These are phyloP conservation scores for Ceratobasidium theobromae DNA, from an alignment of 1,284 basidiomycete genomes.

Conservation along the genomic window DNA sequence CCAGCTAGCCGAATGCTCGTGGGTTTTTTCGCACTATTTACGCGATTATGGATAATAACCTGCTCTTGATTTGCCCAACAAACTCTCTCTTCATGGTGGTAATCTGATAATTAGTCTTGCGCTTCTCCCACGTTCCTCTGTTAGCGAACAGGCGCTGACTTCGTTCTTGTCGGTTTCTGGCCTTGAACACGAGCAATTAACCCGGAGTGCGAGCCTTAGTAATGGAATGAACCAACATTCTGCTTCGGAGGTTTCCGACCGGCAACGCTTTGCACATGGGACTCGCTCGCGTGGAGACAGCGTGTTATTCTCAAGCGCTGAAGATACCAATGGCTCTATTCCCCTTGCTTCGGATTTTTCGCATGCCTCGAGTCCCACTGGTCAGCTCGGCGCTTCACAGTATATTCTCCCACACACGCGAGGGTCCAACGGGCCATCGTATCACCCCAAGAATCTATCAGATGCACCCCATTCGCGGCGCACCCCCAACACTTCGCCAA, in stretches of 20 bases:
- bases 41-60: not conserved
- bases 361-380: too few species aligned
- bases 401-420: not conserved
- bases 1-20: conserved; percentile 29
- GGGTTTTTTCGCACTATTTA: conserved; percentile 5
- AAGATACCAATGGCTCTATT: too few species aligned
- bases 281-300: not conserved
- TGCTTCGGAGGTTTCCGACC: conserved; percentile 14
- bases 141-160: conserved; percentile 25
- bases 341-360: too few species aligned
- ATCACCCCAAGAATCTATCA: not conserved
- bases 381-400: too few species aligned
- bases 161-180: not conserved
- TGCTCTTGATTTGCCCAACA: not conserved
- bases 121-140: conserved; percentile 14
- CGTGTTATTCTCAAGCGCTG: too few species aligned
- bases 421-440: not conserved
- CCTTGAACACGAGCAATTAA: not conserved
- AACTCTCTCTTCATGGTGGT: not conserved
- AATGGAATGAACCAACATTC: not conserved
- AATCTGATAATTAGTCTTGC: conserved; percentile 3
- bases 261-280: too few species aligned
- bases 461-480: conserved; percentile 1
- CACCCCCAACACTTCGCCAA: not conserved
- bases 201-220: conserved; percentile 7